phyloP scores from a whole-genome alignment of 129 eudicot species.

The Pseudognaphalium luteoalbum region DNA sequence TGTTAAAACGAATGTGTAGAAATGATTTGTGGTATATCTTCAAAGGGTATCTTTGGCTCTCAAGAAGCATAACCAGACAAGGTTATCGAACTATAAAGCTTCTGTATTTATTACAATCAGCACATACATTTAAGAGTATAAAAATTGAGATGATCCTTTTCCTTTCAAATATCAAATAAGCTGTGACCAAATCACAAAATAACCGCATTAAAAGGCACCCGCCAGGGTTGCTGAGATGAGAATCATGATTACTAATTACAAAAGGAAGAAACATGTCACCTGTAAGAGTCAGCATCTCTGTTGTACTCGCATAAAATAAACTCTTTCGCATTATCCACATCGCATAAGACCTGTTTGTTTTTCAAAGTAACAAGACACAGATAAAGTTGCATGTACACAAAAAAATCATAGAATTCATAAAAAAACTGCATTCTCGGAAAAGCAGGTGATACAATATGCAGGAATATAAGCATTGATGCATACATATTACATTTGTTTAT shows the following conservation, averaged over 20 bases:
- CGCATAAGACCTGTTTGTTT: conserved; percentile 71
- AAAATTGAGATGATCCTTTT: neutral
- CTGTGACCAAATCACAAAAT: neutral
- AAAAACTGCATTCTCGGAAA: neutral
- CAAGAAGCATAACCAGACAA: neutral
- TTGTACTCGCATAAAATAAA: conserved; percentile 93
- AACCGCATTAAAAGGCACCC: conserved; percentile 8
- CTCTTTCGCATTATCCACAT: conserved; percentile 74
- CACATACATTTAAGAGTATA: neutral
- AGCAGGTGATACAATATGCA: neutral
- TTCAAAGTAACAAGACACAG: conserved; percentile 7
- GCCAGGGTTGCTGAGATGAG: neutral
- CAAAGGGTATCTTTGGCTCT: neutral
- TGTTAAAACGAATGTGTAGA: neutral
- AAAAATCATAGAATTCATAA: neutral
- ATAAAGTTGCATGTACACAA: neutral
- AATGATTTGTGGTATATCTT: neutral
- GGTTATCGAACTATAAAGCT: neutral
- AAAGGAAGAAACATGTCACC: conserved; percentile 43
- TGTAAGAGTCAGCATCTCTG: conserved; percentile 97
- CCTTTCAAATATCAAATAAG: neutral
- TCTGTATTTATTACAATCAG: neutral
- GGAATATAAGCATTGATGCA: neutral
- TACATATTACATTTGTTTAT: neutral
- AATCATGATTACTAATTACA: neutral